Percentiles rank a stretch among this genome's conserved stretches.
Evolutionary conservation across 208 protist species (phyloP).

Genomic region (Acanthamoeba polyphaga): DNA sequence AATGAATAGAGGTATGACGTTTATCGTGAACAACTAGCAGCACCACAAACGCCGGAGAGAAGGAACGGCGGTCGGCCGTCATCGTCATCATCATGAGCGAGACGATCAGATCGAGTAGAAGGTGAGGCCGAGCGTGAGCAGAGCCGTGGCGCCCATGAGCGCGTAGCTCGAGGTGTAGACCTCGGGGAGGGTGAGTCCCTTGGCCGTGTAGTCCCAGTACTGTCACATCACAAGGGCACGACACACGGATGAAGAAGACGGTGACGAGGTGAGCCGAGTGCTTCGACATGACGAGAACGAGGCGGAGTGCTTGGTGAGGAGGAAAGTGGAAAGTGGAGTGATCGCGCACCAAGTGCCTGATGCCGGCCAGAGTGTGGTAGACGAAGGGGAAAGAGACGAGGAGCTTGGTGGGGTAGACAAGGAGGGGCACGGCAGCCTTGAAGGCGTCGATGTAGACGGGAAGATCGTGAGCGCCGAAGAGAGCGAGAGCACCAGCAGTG

Average conservation of each 20-base stretch:
- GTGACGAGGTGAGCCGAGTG: background rate
- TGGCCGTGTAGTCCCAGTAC: slow-evolving; percentile 76
- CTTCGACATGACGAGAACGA: background rate
- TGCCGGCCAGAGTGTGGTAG: slow-evolving; percentile 77
- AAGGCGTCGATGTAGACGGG: slow-evolving; percentile 68
- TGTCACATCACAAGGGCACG: background rate
- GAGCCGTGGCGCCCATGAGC: slow-evolving; percentile 49
- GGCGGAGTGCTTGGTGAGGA: background rate
- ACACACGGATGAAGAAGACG: background rate
- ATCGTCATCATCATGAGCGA: background rate
- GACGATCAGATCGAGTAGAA: slow-evolving; percentile 9
- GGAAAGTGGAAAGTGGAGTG: background rate
- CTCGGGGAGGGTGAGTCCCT: slow-evolving; percentile 62
- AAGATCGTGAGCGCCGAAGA: slow-evolving; percentile 74
- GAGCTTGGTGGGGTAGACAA: slow-evolving; percentile 52
- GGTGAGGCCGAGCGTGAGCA: slow-evolving; percentile 47
- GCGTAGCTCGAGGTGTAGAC: slow-evolving; percentile 30
- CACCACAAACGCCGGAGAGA: background rate
- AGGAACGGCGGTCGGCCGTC: background rate
- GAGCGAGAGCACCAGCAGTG: background rate
- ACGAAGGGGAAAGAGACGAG: slow-evolving; percentile 78
- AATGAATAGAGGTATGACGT: background rate
- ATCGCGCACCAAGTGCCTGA: slow-evolving; percentile 80
- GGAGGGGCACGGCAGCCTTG: slow-evolving; percentile 30
- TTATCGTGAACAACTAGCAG: background rate